Percentiles rank a stretch among this genome's conserved stretches.
Evolutionary conservation across 352 stramenopile genomes (phyloP).

Genomic region (Pythium plurisporium): DNA sequence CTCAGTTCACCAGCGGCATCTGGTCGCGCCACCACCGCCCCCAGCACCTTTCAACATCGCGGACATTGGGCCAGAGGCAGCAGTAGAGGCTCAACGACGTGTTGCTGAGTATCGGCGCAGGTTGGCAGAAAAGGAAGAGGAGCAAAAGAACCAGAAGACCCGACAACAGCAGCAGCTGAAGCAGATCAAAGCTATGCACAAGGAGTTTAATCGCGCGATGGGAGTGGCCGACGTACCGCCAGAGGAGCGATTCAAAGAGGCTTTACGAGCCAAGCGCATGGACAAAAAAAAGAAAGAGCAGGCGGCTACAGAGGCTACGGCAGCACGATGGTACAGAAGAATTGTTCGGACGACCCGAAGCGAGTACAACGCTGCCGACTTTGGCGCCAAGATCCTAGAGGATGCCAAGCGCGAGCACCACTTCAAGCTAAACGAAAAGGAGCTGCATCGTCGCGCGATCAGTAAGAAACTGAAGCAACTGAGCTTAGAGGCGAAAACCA

Average conservation of each 20-base stretch:
- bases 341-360: conserved; percentile 6
- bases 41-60: not conserved
- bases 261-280: conserved; percentile 1
- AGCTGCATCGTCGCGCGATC: not conserved
- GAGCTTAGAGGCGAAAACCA: conserved; percentile 23
- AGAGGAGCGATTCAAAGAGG: conserved; percentile 31
- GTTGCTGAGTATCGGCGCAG: conserved; percentile 2
- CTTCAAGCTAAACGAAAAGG: not conserved
- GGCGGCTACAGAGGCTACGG: not conserved
- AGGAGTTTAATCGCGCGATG: conserved; percentile 31
- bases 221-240: conserved; percentile 34
- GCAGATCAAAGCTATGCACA: conserved; percentile 39
- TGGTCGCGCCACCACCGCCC: not conserved
- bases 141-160: conserved; percentile 1
- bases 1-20: no score
- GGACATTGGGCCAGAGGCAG: not conserved
- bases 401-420: conserved; percentile 4
- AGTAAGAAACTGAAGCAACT: conserved; percentile 24
- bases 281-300: conserved; percentile 5
- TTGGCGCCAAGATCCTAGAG: conserved; percentile 13
- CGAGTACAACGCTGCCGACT: not conserved
- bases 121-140: not conserved
- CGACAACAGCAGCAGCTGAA: conserved; percentile 7
- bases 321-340: conserved; percentile 20
- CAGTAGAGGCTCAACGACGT: conserved; percentile 1